Base-by-base conservation (phyloP, 2,329 filamentous ascomycete species). In the Neonectria coccinea region DNA sequence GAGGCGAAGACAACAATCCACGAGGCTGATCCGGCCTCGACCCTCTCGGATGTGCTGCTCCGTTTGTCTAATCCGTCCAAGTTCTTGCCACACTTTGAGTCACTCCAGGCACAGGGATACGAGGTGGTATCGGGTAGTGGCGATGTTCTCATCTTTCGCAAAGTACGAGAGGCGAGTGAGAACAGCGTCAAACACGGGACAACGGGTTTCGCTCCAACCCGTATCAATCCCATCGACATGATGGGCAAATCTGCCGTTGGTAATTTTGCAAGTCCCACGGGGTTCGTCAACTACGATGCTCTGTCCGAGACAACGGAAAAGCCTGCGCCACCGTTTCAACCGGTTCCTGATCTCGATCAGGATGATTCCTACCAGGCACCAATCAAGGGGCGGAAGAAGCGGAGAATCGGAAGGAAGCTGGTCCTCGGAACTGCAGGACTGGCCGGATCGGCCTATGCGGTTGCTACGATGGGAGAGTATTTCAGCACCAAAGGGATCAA, bases 71-170 rank as follows among this genome's bases (percentile, higher is more conserved):
- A 90, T 65, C 89, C 90, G 0, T 82, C 85, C 54, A 87, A 88
- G 67, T 92, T 92, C 77, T 82, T 92, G 12, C 84, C 89, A 4
- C 83, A 91, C 68, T 88, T 92, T 62, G 80, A 81, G 4, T 76
- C 82, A 1, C 81, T 92, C 2, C 83, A 89, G 64, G 79, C 81
- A 0, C 82, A 90, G 59, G 90, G 90, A 0, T 92, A 88, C 66
- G 89, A 91, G 70, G 88, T 92, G 42, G 84, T 89, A 1, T 88
- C 89, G 2, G 89, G 89, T 1, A 82, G 82, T 52, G 85, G 85
- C 6, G 85, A 92, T 67, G 81, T 91, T 5, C 81, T 92, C 27
- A 84, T 93, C 4, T 91, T 92, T 73, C 88, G 88, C 67, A 89
- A 91, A 76, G 83, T 87, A 4, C 80, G 78, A 9, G 67, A 72